Evolutionary conservation across 2,329 filamentous ascomycete genomes (phyloP), one percentile per base, ranked within the genome.

Genomic region (Cladosporium sp.): DNA sequence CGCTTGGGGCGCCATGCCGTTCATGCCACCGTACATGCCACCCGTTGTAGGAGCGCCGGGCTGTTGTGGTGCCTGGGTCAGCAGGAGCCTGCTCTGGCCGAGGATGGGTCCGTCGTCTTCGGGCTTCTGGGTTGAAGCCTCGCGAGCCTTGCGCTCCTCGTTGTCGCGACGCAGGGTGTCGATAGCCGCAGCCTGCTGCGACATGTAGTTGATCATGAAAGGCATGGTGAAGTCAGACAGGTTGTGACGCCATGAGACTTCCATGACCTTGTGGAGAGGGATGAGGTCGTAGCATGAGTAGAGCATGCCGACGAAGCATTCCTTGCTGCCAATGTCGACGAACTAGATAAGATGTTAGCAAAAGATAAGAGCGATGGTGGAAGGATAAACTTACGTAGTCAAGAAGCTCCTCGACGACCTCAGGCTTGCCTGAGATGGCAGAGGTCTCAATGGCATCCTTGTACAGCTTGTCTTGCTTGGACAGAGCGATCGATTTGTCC

Each of bases 221-320:
- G 94, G 94, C 95, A 99, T 99, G 50, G 92, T 96, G 78, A 96
- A 99, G 79, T 99, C 94, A 69, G 88, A 86, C 39, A 99, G 88
- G 61, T 92, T 91, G 73, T 96, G 83, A 68, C 94, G 93, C 94
- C 94, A 99, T 60, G 94, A 97, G 59, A 99, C 84, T 79, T 99
- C 94, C 75, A 99, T 85, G 60, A 99, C 88, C 55, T 95, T 82
- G 71, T 97, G 92, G 3, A 95, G 88, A 17, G 91, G 90, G 67
- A 99, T 92, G 62, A 99, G 88, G 60, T 97, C 94, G 77, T 99
- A 96, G 82, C 94, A 99, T 55, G 95, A 88, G 73, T 99, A 99
- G 51, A 99, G 84, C 92, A 99, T 99, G 72, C 92, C 95, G n/a
- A 97, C 94, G 73, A 96, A 99, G 83, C 94, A 99, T 76, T 99